Evolutionary conservation across 2,329 filamentous ascomycete species (phyloP).

Genomic region (Ophiosphaerella narmari): DNA sequence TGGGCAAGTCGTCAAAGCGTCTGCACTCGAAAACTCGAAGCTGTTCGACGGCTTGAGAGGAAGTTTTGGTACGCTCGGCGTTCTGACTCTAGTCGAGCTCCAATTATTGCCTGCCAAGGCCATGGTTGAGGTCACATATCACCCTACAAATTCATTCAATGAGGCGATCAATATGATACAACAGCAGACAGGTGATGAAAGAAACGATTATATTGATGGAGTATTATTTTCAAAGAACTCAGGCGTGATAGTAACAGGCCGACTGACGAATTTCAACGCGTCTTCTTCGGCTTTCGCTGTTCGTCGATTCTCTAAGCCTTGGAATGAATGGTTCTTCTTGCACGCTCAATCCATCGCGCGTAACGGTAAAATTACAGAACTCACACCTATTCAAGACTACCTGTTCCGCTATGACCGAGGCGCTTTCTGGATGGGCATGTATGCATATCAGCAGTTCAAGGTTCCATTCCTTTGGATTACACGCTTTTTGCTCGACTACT

Average conservation of each 20-base stretch:
- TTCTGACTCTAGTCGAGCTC: conserved; percentile 65
- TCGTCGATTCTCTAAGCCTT: conserved; percentile 58
- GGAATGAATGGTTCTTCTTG: conserved; percentile 76
- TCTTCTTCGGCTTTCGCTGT: conserved; percentile 23
- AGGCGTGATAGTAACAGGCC: conserved; percentile 65
- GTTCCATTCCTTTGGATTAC: conserved; percentile 63
- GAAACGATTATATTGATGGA: conserved; percentile 70
- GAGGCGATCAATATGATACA: conserved; percentile 56
- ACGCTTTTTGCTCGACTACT: conserved; percentile 62
- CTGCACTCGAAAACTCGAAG: conserved; percentile 53
- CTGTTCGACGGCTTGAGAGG: conserved; percentile 64
- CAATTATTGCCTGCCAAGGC: conserved; percentile 57
- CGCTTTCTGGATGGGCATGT: conserved; percentile 66
- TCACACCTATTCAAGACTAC: conserved; percentile 58
- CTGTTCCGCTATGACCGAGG: conserved; percentile 67
- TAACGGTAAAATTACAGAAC: conserved; percentile 35
- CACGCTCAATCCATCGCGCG: conserved; percentile 53
- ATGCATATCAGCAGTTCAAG: conserved; percentile 63
- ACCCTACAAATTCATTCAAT: conserved; percentile 57
- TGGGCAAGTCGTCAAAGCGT: conserved; percentile 59
- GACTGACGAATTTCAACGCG: conserved; percentile 54
- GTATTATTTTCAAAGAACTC: conserved; percentile 62
- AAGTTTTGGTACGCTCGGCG: conserved; percentile 64
- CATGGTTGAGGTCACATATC: conserved; percentile 67
- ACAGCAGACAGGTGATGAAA: conserved; percentile 46